Evolutionary conservation across 352 stramenopile genomes (phyloP).

Genomic region (Phytophthora syringae): DNA sequence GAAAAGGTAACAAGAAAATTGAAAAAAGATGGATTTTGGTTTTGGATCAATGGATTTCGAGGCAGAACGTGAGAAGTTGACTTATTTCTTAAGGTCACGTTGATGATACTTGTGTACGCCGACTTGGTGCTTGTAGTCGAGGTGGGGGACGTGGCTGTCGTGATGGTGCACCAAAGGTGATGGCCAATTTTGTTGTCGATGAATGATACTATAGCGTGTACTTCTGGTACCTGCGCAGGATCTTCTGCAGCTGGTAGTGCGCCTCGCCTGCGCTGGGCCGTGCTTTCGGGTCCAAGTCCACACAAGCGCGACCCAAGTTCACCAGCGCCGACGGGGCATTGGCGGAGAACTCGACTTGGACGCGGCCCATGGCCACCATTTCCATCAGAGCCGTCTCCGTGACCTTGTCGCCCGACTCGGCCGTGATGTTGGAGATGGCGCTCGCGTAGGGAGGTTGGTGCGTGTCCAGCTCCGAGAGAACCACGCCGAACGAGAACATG

Average conservation of each 20-base stretch:
- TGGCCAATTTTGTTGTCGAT: background rate
- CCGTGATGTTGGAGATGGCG: constrained; percentile 31
- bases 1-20: too few species aligned
- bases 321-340: constrained; percentile 27
- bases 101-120: constrained; percentile 6
- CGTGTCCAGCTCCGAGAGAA: constrained; percentile 47
- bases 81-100: too few species aligned
- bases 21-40: too few species aligned
- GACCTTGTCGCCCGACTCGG: constrained; percentile 32
- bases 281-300: constrained; percentile 29
- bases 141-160: constrained; percentile 3
- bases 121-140: constrained; percentile 7
- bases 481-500: constrained; percentile 53
- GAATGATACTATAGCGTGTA: constrained; percentile 38
- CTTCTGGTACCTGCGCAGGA: constrained; percentile 38
- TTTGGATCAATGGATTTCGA: background rate
- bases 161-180: background rate
- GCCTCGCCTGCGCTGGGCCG: constrained; percentile 36
- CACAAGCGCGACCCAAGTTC: constrained; percentile 32
- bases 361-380: constrained; percentile 36
- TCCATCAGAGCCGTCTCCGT: constrained; percentile 41
- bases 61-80: background rate
- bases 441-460: constrained; percentile 41
- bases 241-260: constrained; percentile 40
- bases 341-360: constrained; percentile 38